Evolutionary conservation across 441 rosid genomes (phyloP).

Genomic region (Kokia cookei): DNA sequence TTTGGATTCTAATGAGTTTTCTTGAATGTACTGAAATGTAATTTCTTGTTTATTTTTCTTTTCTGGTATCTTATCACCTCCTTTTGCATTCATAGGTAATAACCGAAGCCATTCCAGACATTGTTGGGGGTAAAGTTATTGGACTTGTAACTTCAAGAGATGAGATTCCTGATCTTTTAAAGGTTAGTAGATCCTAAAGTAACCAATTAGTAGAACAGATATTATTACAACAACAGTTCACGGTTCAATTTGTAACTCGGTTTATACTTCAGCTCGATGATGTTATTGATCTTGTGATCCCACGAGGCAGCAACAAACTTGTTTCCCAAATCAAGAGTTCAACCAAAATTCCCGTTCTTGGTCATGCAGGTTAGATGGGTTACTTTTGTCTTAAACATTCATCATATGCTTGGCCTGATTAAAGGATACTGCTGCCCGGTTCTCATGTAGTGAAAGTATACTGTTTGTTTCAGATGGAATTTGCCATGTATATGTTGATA

Average conservation of each 20-base stretch:
- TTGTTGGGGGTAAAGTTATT: conserved; percentile 72
- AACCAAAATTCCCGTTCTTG: conserved; percentile 95
- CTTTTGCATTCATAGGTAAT: conserved; percentile 50
- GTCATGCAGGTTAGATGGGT: conserved; percentile 80
- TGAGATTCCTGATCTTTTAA: conserved; percentile 94
- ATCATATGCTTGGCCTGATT: conserved; percentile 9
- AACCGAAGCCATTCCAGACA: conserved; percentile 74
- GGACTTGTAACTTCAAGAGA: conserved; percentile 95
- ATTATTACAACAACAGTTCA: background rate
- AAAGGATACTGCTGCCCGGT: conserved; percentile 3
- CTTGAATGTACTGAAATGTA: background rate
- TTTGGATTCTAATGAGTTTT: conserved; percentile 17
- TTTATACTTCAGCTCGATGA: conserved; percentile 83
- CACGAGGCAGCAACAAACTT: conserved; percentile 97
- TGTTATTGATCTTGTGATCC: conserved; percentile 97
- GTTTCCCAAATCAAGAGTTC: conserved; percentile 89
- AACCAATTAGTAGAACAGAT: background rate
- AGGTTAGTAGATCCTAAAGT: conserved; percentile 39
- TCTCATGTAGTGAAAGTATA: background rate
- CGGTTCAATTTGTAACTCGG: conserved; percentile 14
- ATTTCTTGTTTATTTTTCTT: conserved; percentile 1
- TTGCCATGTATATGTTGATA: conserved; percentile 93
- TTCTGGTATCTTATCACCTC: conserved; percentile 4
- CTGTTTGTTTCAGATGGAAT: conserved; percentile 70
- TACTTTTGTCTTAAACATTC: background rate